phyloP scores from a whole-genome alignment of 257 asterid species.

The Phtheirospermum japonicum region DNA sequence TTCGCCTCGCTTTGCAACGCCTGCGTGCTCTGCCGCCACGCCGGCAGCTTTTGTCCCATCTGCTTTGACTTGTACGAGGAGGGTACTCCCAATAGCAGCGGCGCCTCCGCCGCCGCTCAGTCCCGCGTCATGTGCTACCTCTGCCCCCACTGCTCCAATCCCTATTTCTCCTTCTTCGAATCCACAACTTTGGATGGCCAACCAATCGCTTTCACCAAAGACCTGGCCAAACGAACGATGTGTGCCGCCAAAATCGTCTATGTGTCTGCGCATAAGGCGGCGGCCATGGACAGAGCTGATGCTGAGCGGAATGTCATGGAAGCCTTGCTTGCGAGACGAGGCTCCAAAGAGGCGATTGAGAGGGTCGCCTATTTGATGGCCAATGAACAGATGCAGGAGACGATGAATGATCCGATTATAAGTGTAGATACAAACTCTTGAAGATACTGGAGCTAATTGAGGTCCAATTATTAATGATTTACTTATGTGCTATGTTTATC shows the following conservation, averaged over 20 bases:
- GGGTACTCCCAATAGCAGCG: conserved; percentile 18
- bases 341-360: conserved; percentile 35
- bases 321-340: conserved; percentile 29
- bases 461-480: background rate
- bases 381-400: conserved; percentile 22
- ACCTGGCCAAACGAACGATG: too few relatives aligned
- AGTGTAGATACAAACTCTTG: background rate
- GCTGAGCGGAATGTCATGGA: conserved; percentile 36
- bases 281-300: too few relatives aligned
- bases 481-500: background rate
- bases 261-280: too few relatives aligned
- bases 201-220: background rate
- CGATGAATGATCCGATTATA: conserved; percentile 10
- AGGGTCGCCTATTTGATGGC: too few relatives aligned
- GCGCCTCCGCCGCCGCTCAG: conserved; percentile 21
- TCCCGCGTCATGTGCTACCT: conserved; percentile 34
- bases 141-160: conserved; percentile 37
- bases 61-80: too few relatives aligned
- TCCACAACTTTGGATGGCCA: background rate
- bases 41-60: too few relatives aligned
- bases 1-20: too few relatives aligned
- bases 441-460: background rate
- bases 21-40: conserved; percentile 38
- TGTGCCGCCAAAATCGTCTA: too few relatives aligned
- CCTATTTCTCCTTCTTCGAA: conserved; percentile 24